Percentiles rank a stretch among this genome's conserved stretches.
Conservation (phyloP, 2,329 filamentous ascomycete genomes). For the Mollisia scopiformis region DNA sequence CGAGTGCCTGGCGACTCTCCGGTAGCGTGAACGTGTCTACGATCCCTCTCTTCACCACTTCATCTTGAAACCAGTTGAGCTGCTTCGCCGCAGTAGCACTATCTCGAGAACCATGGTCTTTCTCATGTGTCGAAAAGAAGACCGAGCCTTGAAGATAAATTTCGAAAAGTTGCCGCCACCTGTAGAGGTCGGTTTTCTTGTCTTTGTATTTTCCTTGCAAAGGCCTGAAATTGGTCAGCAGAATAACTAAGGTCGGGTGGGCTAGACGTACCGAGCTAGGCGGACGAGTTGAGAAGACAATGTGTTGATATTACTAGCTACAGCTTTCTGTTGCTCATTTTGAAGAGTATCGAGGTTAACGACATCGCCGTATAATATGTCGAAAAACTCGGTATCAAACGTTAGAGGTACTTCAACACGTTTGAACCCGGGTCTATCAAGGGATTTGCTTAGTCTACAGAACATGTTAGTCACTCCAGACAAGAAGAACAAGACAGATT, state of each 20-base stretch:
- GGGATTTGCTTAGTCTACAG: background rate
- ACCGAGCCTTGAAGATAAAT: constrained; percentile 78
- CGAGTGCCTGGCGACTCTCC: constrained; percentile 66
- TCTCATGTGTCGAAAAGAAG: constrained; percentile 80
- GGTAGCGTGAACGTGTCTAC: constrained; percentile 65
- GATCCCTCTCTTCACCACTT: constrained; percentile 63
- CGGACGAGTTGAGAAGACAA: constrained; percentile 67
- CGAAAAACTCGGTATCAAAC: constrained; percentile 81
- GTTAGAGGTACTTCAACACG: constrained; percentile 75
- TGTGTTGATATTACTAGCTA: constrained; percentile 64
- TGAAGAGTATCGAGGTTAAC: constrained; percentile 68
- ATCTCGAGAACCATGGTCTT: constrained; percentile 68
- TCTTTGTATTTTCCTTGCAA: constrained; percentile 52
- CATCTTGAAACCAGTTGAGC: constrained; percentile 69
- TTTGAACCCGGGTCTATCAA: constrained; percentile 32
- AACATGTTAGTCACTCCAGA: background rate
- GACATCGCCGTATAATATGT: constrained; percentile 72
- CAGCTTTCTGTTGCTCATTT: constrained; percentile 58
- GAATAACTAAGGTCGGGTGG: background rate
- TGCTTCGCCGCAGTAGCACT: constrained; percentile 68
- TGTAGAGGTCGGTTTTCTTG: constrained; percentile 67
- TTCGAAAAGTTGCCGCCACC: constrained; percentile 82
- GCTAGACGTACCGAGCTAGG: constrained; percentile 15
- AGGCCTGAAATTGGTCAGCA: constrained; percentile 47
- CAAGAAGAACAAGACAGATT: too few species aligned